Conservation (phyloP, 106 monocot species). For the Ottelia alismoides region DNA sequence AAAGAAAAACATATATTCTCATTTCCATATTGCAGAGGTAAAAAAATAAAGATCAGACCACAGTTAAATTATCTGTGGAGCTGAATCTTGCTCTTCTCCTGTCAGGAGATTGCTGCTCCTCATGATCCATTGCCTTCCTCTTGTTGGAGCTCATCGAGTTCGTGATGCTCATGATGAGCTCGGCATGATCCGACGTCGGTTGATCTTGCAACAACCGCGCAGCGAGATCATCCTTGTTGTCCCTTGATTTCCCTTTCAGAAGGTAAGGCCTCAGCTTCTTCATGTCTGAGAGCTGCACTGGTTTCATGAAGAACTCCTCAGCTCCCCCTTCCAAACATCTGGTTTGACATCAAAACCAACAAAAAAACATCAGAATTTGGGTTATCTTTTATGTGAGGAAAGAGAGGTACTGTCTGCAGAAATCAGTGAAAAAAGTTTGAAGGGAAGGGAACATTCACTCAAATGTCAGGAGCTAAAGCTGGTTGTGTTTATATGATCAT, state of each 20-base stretch:
- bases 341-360: conserved; percentile 6
- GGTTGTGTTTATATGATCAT: not conserved
- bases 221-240: conserved; percentile 6
- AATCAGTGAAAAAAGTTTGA: too few species aligned
- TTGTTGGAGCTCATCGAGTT: conserved; percentile 23
- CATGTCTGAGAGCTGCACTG: conserved; percentile 77
- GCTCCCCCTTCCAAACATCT: conserved; percentile 95
- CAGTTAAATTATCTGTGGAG: conserved; percentile 4
- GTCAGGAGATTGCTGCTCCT: conserved; percentile 34
- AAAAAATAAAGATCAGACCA: not conserved
- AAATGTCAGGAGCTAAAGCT: not conserved
- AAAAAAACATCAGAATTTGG: not conserved
- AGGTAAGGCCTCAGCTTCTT: conserved; percentile 67
- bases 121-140: conserved; percentile 46
- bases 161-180: conserved; percentile 2
- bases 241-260: conserved; percentile 50
- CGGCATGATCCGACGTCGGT: conserved; percentile 2
- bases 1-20: too few species aligned
- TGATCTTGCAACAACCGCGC: too few species aligned
- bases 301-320: conserved; percentile 91
- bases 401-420: too few species aligned
- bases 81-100: conserved; percentile 59
- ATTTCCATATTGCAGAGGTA: too few species aligned
- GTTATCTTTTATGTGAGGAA: not conserved
- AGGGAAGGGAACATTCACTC: too few species aligned